Percentiles rank a stretch among this genome's conserved stretches.
Evolutionary conservation across 106 monocot species (phyloP).

Genomic region (Hemerocallis citrina): DNA sequence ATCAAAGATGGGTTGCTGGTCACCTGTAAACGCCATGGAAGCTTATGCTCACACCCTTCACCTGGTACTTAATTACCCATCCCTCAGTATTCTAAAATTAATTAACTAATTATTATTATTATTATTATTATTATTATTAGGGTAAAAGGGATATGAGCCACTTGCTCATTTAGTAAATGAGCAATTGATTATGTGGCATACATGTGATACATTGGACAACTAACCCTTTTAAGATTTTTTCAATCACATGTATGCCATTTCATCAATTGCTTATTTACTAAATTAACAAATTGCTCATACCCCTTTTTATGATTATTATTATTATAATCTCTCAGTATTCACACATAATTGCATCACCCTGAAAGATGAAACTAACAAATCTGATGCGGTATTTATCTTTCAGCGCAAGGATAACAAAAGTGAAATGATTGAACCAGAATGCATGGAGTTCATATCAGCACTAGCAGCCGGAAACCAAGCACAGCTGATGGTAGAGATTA

Average conservation of each 20-base stretch:
- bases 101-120: neutral
- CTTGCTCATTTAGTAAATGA: too few relatives aligned
- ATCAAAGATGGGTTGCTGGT: conserved; percentile 13
- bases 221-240: too few relatives aligned
- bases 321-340: too few relatives aligned
- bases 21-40: conserved; percentile 19
- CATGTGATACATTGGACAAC: too few relatives aligned
- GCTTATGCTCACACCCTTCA: conserved; percentile 25
- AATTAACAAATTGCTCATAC: too few relatives aligned
- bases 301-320: neutral
- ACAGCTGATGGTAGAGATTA: neutral
- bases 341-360: too few relatives aligned
- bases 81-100: neutral
- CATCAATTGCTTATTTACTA: too few relatives aligned
- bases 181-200: too few relatives aligned
- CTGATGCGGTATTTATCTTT: too few relatives aligned
- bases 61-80: conserved; percentile 3
- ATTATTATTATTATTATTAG: neutral
- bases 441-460: conserved; percentile 30
- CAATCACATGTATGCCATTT: too few relatives aligned
- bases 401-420: conserved; percentile 5
- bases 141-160: neutral
- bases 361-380: too few relatives aligned
- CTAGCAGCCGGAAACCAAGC: conserved; percentile 26
- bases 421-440: conserved; percentile 6